Evolutionary conservation across 164 flowering plant genomes (phyloP), one percentile per base, ranked within the genome.

Genomic region (Vitis rupestris): DNA sequence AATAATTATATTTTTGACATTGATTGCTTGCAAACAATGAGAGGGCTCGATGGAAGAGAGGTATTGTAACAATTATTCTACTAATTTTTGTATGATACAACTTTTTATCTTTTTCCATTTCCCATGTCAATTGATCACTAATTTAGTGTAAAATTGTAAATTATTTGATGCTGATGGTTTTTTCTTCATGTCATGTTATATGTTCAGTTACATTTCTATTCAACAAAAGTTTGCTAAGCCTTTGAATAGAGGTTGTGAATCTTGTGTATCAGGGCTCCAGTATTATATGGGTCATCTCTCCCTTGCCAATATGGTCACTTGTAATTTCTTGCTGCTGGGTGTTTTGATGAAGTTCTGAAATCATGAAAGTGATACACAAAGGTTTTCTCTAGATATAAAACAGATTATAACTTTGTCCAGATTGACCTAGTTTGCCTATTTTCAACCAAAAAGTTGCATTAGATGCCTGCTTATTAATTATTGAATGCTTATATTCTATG

Each of bases 11-110:
- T 96, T 50, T 96, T 93, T 82, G 97, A 96, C 64, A 96, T 96
- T 63, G 99, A 96, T 69, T 96, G 99, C 80, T 75, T 88, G 70
- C 99, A 96, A 60, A 96, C 99, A 5, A 96, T 96, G 88, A 85
- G 76, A 37, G 97, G 93, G 9, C 86, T 93, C 47, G 97, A 84
- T 63, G 98, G 99, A 72, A 84, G 99, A 72, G 93, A 88, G 97
- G 99, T 93, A 82, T 16, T 12, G 9, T n/a, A 50, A 50, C 63
- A 3, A 50, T 50, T 13, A 27, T 54, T 56, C 27, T 30, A 1
- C 10, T 23, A 12, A 29, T 53, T 65, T 65, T n/a, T 3, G 27
- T 49, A 37, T 61, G 8, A 37, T 23, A 23, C 3, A 29, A 9
- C 52, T 3, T 63, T 44, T 51, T 3, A 9, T 30, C 8, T 1